Percentiles rank a stretch among this genome's conserved stretches.
Evolutionary conservation across 345 rosid genomes (phyloP).

Genomic region (Dipteronia dyeriana): DNA sequence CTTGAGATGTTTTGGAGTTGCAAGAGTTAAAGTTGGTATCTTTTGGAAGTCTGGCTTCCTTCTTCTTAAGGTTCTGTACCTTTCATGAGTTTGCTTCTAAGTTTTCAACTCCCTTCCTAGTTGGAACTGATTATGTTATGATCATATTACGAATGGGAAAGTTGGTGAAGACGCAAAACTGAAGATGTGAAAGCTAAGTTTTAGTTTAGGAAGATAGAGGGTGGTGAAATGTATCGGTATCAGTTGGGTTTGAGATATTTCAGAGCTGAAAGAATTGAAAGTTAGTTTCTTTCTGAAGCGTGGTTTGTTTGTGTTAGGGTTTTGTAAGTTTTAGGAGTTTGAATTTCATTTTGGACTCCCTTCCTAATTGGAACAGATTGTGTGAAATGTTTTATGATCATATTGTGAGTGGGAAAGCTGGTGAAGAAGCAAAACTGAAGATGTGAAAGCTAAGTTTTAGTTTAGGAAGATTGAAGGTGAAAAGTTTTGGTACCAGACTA

Average conservation of each 20-base stretch:
- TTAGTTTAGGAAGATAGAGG: neutral
- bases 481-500: neutral
- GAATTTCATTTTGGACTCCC: neutral
- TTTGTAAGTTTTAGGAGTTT: neutral
- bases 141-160: neutral
- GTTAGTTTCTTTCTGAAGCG: neutral
- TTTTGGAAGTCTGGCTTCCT: neutral
- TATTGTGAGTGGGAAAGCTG: neutral
- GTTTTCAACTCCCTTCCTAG: neutral
- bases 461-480: neutral
- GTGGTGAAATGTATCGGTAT: conserved; percentile 3
- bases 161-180: neutral
- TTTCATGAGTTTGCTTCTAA: neutral
- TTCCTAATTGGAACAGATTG: neutral
- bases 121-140: neutral
- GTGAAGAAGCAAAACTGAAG: neutral
- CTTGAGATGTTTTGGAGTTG: neutral
- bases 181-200: neutral
- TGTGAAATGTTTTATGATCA: neutral
- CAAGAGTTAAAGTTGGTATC: neutral
- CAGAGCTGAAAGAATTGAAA: neutral
- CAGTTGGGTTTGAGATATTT: neutral
- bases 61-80: neutral
- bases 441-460: neutral
- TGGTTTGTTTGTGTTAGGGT: neutral